A percentile compares a stretch with the other conserved stretches of the same genome.
phyloP scores from a whole-genome alignment of 1,139 yeast species.

The Debaryomyces singareniensis region DNA sequence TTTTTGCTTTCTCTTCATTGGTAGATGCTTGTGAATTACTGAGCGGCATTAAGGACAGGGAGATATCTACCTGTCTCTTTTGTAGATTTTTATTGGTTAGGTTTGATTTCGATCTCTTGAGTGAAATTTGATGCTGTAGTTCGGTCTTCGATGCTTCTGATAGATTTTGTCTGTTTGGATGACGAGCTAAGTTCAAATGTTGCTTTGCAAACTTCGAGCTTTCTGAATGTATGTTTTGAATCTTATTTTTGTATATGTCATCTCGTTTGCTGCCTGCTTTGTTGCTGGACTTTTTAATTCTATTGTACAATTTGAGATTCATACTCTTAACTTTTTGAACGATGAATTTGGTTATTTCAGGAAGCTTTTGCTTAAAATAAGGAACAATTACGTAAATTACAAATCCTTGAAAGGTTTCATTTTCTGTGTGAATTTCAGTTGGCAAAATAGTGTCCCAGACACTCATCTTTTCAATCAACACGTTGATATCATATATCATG shows the following conservation, averaged over 20 bases:
- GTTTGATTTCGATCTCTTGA: slow-evolving; percentile 38
- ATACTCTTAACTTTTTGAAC: slow-evolving; percentile 46
- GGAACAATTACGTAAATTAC: slow-evolving; percentile 51
- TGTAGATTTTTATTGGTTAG: slow-evolving; percentile 37
- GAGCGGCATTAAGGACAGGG: slow-evolving; percentile 10
- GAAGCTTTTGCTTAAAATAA: slow-evolving; percentile 44
- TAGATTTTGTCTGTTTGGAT: no score
- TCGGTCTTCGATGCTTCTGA: not conserved
- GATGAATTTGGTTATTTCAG: slow-evolving; percentile 40
- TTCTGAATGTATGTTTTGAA: no score
- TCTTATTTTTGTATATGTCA: not conserved
- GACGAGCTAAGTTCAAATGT: not conserved
- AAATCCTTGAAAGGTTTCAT: slow-evolving; percentile 41
- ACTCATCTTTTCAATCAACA: slow-evolving; percentile 46
- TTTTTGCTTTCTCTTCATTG: no score
- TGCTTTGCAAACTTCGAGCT: not conserved
- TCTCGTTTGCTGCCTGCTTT: no score
- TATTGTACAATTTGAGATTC: slow-evolving; percentile 21
- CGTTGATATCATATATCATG: slow-evolving; percentile 25
- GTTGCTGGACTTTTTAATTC: slow-evolving; percentile 6
- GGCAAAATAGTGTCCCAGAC: slow-evolving; percentile 49
- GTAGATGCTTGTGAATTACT: not conserved
- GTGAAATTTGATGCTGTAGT: slow-evolving; percentile 11
- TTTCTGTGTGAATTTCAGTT: slow-evolving; percentile 19
- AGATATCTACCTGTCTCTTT: slow-evolving; percentile 44